A percentile compares a stretch with the other conserved stretches of the same genome.
These are phyloP conservation scores for Basidiobolus meristosporus DNA, from an alignment of 371 early-diverging fungal species.

Conservation along the genomic window DNA sequence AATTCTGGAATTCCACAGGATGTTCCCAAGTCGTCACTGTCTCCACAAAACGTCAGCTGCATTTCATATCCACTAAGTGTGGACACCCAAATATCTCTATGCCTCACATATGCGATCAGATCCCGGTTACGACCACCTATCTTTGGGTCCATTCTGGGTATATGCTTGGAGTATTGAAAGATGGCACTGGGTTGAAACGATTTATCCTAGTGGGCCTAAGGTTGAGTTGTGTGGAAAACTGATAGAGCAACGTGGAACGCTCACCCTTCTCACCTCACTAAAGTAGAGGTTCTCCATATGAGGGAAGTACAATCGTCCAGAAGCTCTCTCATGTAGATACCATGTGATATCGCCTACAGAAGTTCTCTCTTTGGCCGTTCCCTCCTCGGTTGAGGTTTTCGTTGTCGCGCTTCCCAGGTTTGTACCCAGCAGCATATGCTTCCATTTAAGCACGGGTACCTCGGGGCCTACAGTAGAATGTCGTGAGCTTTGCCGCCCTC, in stretches of 20 bases:
- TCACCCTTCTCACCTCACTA: slow-evolving; percentile 4
- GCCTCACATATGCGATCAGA: slow-evolving; percentile 32
- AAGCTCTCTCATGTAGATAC: slow-evolving; percentile 1
- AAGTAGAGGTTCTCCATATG: slow-evolving; percentile 8
- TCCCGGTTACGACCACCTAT: slow-evolving; percentile 26
- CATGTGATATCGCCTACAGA: slow-evolving; percentile 5
- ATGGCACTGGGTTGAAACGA: neutral
- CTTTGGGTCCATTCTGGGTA: slow-evolving; percentile 26
- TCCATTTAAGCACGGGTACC: slow-evolving; percentile 12
- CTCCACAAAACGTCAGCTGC: slow-evolving; percentile 33
- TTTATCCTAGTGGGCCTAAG: too few relatives aligned
- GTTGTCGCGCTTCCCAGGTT: slow-evolving; percentile 4
- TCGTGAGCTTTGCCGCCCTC: neutral
- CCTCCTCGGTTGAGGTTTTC: too few relatives aligned
- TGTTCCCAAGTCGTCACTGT: slow-evolving; percentile 10
- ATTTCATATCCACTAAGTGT: slow-evolving; percentile 30
- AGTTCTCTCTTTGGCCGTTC: slow-evolving; percentile 9
- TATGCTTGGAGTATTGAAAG: neutral
- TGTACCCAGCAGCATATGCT: neutral
- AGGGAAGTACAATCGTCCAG: slow-evolving; percentile 7
- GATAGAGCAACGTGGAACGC: too few relatives aligned
- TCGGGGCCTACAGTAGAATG: slow-evolving; percentile 4
- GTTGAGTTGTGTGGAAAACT: too few relatives aligned
- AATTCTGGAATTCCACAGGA: slow-evolving; percentile 46
- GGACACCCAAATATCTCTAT: slow-evolving; percentile 43